Base-by-base conservation (phyloP, 192 early-diverging fungal species). In the Allomyces javanicus region DNA sequence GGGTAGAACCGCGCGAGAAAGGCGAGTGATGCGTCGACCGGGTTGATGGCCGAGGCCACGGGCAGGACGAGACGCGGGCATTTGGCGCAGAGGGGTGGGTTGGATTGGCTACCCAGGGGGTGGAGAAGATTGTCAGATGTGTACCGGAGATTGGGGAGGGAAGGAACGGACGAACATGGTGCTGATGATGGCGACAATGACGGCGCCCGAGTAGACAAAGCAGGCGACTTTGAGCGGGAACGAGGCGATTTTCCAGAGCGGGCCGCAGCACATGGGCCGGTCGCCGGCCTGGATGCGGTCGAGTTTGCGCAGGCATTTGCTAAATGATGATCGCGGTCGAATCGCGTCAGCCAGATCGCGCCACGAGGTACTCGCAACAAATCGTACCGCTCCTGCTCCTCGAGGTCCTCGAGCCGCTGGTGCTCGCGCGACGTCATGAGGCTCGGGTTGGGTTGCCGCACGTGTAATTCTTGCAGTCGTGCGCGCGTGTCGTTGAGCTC, bases 1-100 rank as follows among this genome's bases (percentile, higher is more conserved):
- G 83, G 83, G 62, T 81, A 82, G 50, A 71, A 73, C 70, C 78
- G 71, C 19, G 64, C 44, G 25, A 64, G 9, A 61, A 55, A 11
- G 17, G 11, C 9, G 7, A 14, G 3, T 21, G 25, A 12, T 24
- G 63, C 65, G 33, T 9, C n/a, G 10, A 3, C 19, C n/a, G 50
- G 23, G 25, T 72, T 21, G 50, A n/a, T n/a, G 12, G 50, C 17
- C 17, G 17, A 21, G 17, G 50, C 21, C 9, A 58, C 21, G 17
- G 50, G 50, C 1, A 58, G 50, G 5, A n/a, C 50, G 17, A 58
- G 21, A 58, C 50, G 50, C 17, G 50, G 50, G 50, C 50, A 58
- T 14, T n/a, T 58, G 17, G 50, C 17, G 50, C 50, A 58, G 21
- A 40, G 33, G 5, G 33, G 33, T 40, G 33, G 33, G 33, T 9